phyloP scores from a whole-genome alignment of 306 rosid genomes.

The Cicer pinnatifidum region DNA sequence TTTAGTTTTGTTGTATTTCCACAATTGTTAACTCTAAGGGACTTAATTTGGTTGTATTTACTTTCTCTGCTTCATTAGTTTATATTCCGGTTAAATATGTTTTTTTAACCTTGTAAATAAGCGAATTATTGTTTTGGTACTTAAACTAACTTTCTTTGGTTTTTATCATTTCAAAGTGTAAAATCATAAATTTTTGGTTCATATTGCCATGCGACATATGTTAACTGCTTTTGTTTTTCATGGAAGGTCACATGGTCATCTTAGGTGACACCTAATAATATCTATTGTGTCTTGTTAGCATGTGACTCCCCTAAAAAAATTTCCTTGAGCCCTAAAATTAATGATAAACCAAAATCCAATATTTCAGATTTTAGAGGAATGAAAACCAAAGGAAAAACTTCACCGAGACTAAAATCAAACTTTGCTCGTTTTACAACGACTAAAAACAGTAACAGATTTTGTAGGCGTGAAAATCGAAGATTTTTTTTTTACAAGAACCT shows the following conservation, averaged over 20 bases:
- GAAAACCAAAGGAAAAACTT: neutral
- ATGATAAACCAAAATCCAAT: neutral
- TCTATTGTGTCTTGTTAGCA: slow-evolving; percentile 1
- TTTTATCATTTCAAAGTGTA: neutral
- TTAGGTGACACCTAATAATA: neutral
- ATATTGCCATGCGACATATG: neutral
- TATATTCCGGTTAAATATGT: neutral
- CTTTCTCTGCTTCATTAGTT: neutral
- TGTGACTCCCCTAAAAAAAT: neutral
- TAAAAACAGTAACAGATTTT: neutral
- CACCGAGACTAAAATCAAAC: neutral
- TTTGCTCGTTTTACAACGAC: neutral
- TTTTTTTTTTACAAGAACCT: neutral
- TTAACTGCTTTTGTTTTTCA: neutral
- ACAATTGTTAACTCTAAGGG: slow-evolving; percentile 13
- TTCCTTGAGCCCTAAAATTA: neutral
- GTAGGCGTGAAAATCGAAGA: neutral
- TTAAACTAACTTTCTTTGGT: neutral
- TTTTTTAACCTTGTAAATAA: neutral
- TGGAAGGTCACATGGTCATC: slow-evolving; percentile 1
- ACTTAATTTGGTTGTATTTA: slow-evolving; percentile 2
- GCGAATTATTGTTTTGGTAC: neutral
- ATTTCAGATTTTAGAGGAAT: slow-evolving; percentile 13
- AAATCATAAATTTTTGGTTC: neutral
- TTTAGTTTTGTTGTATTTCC: slow-evolving; percentile 6